Base-by-base conservation (phyloP, 2,329 filamentous ascomycete species). In the Chlorencoelia australis region DNA sequence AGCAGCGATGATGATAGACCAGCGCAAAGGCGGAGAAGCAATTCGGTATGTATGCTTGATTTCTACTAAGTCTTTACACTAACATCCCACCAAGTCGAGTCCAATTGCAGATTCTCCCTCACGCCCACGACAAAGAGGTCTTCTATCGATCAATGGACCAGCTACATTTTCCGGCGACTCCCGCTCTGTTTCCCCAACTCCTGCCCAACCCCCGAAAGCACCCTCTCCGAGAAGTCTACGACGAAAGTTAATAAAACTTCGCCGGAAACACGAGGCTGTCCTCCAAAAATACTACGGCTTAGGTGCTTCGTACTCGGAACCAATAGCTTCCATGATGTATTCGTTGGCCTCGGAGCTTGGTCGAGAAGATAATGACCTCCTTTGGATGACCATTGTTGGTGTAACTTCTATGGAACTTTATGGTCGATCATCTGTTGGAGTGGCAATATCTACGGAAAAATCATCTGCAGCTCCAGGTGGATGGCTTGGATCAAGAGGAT, bases 301-400 rank as follows among this genome's bases (percentile, higher is more conserved):
- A 19, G 91, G 91, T 26, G 80, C 84, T 3, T 94, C 87, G 2
- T 95, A 94, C 55, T 89, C 89, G 0, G 91, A 98, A 56, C 91
- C 91, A 1, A 84, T 96, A 37, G 91, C 88, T 0, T 94, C 88
- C 1, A 80, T 96, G 64, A 75, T 95, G 54, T 98, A 96, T 60
- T 93, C 87, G 1, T 69, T 98, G 10, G 91, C 89, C 1, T 94
- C 88, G 1, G 91, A 96, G 55, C 74, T 98, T 5, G 91, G 91
- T 44, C 82, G 88, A 35, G 91, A 96, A 67, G 89, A 96, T 59
- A 98, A 96, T 52, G 88, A 98, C 52, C 68, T 96, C 15, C 69
- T 98, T 10, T 98, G 91, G 91, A 71, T 94, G 40, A 79, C 87
- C 5, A 94, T 96, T 52, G 85, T 98, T 17, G 91, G 91, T 5